Conservation (phyloP, 306 rosid species). For the Delonix regia region DNA sequence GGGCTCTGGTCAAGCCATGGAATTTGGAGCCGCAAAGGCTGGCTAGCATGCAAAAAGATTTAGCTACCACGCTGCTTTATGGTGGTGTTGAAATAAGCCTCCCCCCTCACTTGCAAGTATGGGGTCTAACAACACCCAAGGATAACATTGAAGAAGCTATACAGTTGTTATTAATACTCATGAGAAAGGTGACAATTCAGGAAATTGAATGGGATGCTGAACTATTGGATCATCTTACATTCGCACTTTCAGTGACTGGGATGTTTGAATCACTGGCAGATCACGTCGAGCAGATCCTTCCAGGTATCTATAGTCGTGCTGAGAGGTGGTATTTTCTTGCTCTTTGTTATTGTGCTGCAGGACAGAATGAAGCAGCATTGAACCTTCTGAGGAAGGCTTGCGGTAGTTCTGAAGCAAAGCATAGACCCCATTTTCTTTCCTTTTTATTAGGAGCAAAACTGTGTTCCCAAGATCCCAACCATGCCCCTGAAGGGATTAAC, state of each 20-base stretch:
- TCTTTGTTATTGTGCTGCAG: slow-evolving; percentile 85
- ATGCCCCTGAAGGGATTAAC: slow-evolving; percentile 63
- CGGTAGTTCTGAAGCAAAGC: slow-evolving; percentile 72
- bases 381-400: slow-evolving; percentile 77
- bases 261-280: slow-evolving; percentile 73
- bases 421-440: slow-evolving; percentile 63
- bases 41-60: slow-evolving; percentile 71
- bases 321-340: slow-evolving; percentile 92
- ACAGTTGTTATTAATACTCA: slow-evolving; percentile 67
- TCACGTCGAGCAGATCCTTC: slow-evolving; percentile 76
- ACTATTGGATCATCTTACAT: slow-evolving; percentile 75
- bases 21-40: slow-evolving; percentile 66
- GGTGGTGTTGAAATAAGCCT: slow-evolving; percentile 77
- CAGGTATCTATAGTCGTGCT: slow-evolving; percentile 67
- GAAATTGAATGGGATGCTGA: slow-evolving; percentile 84
- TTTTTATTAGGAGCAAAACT: slow-evolving; percentile 75
- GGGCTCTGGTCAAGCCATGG: slow-evolving; percentile 82
- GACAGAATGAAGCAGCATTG: slow-evolving; percentile 66
- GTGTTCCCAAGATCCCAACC: slow-evolving; percentile 62
- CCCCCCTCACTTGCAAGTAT: slow-evolving; percentile 58
- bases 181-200: slow-evolving; percentile 55
- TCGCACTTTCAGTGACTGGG: slow-evolving; percentile 77
- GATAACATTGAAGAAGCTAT: slow-evolving; percentile 79
- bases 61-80: slow-evolving; percentile 77
- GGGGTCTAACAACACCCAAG: slow-evolving; percentile 58